Percentiles rank a stretch among this genome's conserved stretches.
Evolutionary conservation across 2,329 filamentous ascomycete species (phyloP).

Genomic region (Pseudogymnoascus sp.): DNA sequence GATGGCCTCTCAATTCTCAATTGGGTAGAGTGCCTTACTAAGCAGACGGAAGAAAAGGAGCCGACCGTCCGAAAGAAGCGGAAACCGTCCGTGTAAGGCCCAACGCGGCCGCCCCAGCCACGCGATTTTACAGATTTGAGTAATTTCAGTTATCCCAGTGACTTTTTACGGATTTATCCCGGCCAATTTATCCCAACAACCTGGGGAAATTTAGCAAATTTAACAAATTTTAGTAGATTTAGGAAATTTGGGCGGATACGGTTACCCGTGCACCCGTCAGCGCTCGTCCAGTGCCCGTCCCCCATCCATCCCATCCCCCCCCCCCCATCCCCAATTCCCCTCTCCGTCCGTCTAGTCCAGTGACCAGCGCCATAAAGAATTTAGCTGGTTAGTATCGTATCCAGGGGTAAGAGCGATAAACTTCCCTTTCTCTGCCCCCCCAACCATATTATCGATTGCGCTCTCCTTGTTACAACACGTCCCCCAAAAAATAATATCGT

Average conservation of each 20-base stretch:
- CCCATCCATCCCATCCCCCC: not conserved
- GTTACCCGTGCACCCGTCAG: not conserved
- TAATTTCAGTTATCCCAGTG: not conserved
- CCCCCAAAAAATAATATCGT: not conserved
- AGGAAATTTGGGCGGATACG: not conserved
- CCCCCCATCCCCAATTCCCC: not conserved
- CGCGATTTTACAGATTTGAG: not conserved
- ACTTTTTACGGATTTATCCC: not conserved
- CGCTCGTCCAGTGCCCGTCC: not conserved
- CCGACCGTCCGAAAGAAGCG: not conserved
- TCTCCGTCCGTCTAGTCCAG: not conserved
- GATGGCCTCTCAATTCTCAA: not conserved
- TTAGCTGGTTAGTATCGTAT: not conserved
- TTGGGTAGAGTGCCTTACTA: not conserved
- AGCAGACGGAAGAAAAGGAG: not conserved
- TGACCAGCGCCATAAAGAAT: not conserved
- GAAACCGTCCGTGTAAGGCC: not conserved
- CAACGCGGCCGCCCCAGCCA: not conserved
- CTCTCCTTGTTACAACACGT: not conserved
- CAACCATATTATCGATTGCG: not conserved
- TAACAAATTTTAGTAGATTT: not conserved
- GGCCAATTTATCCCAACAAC: not conserved
- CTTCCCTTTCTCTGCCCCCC: not conserved
- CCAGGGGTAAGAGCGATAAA: conserved; percentile 3
- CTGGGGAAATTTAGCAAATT: not conserved